phyloP scores from a whole-genome alignment of 192 early-diverging fungal species.

The Coemansia sp. region DNA sequence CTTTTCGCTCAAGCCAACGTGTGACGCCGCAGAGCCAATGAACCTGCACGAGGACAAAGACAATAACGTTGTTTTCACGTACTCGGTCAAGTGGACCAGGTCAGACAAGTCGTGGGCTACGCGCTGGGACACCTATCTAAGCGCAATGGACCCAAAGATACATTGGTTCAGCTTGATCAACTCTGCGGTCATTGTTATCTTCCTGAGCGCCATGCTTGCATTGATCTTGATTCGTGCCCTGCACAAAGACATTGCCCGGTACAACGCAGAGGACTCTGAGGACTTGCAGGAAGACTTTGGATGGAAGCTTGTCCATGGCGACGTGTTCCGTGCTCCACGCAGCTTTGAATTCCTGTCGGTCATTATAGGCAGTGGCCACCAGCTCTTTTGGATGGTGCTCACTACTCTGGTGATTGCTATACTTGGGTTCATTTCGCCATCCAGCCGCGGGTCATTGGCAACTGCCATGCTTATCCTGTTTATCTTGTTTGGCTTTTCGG shows the following conservation, averaged over 20 bases:
- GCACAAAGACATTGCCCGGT: conserved; percentile 91
- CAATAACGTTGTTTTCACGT: conserved; percentile 64
- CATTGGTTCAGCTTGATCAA: conserved; percentile 97
- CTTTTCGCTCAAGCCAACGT: conserved; percentile 23
- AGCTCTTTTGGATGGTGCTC: conserved; percentile 74
- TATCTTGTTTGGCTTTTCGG: conserved; percentile 81
- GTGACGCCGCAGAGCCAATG: conserved; percentile 46
- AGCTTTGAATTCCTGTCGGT: conserved; percentile 76
- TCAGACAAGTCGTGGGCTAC: conserved; percentile 77
- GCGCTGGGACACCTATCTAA: conserved; percentile 85
- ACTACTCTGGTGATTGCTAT: conserved; percentile 86
- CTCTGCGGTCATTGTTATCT: conserved; percentile 90
- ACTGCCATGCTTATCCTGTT: conserved; percentile 94
- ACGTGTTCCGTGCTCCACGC: conserved; percentile 92
- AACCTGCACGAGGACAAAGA: conserved; percentile 52
- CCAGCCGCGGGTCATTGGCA: conserved; percentile 87
- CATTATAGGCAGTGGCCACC: conserved; percentile 82
- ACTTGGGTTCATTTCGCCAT: conserved; percentile 92
- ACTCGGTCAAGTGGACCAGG: conserved; percentile 63
- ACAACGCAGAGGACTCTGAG: conserved; percentile 73
- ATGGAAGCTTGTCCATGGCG: conserved; percentile 97
- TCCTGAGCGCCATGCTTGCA: conserved; percentile 89
- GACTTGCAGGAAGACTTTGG: conserved; percentile 93
- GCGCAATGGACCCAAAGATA: conserved; percentile 86
- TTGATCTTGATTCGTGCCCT: conserved; percentile 88